Evolutionary conservation across 768 basidiomycete species (phyloP), one percentile per base, ranked within the genome.

Genomic region (Antrodiella citrinella): DNA sequence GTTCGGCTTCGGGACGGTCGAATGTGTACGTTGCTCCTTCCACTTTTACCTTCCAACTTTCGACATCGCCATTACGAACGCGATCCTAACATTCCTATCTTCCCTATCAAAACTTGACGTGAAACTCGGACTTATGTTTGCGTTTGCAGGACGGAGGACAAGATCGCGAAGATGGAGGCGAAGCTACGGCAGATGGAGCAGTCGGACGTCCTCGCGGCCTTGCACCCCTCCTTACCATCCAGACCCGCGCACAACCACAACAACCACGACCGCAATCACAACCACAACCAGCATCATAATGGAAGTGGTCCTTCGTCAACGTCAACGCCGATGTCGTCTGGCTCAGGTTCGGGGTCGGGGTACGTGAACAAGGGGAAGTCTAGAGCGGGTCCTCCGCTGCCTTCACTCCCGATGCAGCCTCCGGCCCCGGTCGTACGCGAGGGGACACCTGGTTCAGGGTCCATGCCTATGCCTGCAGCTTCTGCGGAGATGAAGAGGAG

Each of bases 161-260:
- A 97, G 68, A 99, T 99, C 57, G 92, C 93, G 5, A 79, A 85
- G 60, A 86, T 97, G 77, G 96, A 99, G 67, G 95, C 95, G 2
- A 99, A 99, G 66, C 72, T 99, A 20, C 78, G 82, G 15, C 80
- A 90, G 54, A 81, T 96, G 77, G 80, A 82, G 58, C 62, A 65
- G 45, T 65, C 65, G 10, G 48, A 57, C 3, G 45, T 44, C 3
- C 45, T 38, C n/a, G n/a, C n/a, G n/a, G n/a, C n/a, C n/a, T n/a
- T n/a, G n/a, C n/a, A n/a, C n/a, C n/a, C n/a, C n/a, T 35, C 30
- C 7, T 7, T 15, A 35, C 7, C 30, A 35, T 7, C 30, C 7
- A 15, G 30, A 35, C 30, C 30, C 7, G 7, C 30, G 38, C 59
- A 18, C 30, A 15, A 35, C 30, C 30, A 7, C 30, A 7, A 15